Evolutionary conservation across 2,329 filamentous ascomycete species (phyloP).

Genomic region (Atkinsonella texensis): DNA sequence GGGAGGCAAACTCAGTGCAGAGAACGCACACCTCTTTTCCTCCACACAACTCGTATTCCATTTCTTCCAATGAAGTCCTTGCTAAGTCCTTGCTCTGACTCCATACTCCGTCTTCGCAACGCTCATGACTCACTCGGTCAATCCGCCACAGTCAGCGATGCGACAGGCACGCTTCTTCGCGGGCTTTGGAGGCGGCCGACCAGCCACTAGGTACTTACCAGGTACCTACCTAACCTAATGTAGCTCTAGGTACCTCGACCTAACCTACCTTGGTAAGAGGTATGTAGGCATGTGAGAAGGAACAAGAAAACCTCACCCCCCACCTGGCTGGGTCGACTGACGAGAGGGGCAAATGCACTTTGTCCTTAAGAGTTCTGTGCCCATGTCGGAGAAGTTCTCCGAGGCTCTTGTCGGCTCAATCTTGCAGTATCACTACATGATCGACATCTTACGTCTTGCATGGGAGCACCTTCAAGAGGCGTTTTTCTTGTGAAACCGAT

Average conservation of each 20-base stretch:
- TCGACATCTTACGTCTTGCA: slow-evolving; percentile 1
- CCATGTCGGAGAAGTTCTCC: neutral
- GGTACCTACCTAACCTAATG: too few species aligned
- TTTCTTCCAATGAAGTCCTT: too few species aligned
- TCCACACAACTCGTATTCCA: too few species aligned
- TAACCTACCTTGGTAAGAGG: too few species aligned
- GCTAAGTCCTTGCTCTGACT: too few species aligned
- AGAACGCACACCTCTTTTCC: too few species aligned
- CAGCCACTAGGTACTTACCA: neutral
- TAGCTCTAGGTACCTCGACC: too few species aligned
- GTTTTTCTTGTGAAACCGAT: neutral
- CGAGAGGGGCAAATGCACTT: neutral
- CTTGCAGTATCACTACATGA: neutral
- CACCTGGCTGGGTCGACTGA: neutral
- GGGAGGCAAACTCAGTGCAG: too few species aligned
- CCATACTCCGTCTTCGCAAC: neutral
- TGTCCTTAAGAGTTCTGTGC: neutral
- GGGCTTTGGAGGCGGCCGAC: neutral
- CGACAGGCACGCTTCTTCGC: neutral
- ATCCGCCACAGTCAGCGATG: neutral
- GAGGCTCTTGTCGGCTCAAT: neutral
- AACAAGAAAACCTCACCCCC: neutral
- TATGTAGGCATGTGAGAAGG: too few species aligned
- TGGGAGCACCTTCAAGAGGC: neutral
- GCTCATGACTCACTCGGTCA: neutral